A percentile compares a stretch with the other conserved stretches of the same genome.
Conservation (phyloP, 2,329 filamentous ascomycete species). For the Lojkania enalia region DNA sequence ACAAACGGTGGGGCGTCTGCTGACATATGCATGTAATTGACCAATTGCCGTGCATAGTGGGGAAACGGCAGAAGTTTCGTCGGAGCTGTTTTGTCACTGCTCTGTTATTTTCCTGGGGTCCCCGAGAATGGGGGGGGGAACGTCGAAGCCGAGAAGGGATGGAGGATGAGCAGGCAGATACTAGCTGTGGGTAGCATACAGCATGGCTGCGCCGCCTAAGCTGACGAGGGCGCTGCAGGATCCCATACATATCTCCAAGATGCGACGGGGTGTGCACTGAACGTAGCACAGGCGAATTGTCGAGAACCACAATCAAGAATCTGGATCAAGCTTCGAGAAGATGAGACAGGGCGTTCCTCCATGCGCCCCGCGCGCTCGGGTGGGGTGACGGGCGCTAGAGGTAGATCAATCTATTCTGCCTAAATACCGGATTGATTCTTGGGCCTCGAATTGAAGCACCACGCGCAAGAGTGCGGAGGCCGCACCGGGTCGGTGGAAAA, state of each 20-base stretch:
- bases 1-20: constrained; percentile 3
- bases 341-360: not conserved
- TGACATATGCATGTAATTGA: not conserved
- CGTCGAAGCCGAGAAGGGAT: not conserved
- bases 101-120: not conserved
- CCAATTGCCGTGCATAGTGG: not conserved
- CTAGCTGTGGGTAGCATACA: too few species aligned
- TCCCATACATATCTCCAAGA: not conserved
- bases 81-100: not conserved
- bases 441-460: not conserved
- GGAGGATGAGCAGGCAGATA: not conserved
- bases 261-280: not conserved
- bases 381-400: constrained; percentile 7
- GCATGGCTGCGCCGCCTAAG: not conserved
- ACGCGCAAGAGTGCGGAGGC: too few species aligned
- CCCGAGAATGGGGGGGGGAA: not conserved
- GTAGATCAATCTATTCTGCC: constrained; percentile 10
- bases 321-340: constrained; percentile 2
- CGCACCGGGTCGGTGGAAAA: too few species aligned
- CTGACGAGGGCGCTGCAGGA: not conserved
- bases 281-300: not conserved
- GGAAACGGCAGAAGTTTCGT: not conserved
- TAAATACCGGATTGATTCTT: constrained; percentile 3
- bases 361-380: constrained; percentile 2
- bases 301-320: not conserved